Evolutionary conservation across 306 rosid species (phyloP), one percentile per base, ranked within the genome.

Genomic region (Neltuma alba): DNA sequence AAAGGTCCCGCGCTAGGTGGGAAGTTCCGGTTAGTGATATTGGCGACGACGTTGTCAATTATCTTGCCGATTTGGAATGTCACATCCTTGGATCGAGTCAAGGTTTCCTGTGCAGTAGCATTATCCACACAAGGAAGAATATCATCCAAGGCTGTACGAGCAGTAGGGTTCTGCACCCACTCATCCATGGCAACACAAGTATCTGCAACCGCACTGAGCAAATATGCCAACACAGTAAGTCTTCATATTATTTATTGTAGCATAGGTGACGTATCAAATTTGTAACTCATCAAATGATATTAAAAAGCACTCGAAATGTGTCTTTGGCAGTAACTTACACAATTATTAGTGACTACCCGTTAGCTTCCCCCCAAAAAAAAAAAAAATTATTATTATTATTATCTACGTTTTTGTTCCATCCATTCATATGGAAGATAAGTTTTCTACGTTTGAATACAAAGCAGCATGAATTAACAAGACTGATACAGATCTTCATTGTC

Each of bases 81-180:
- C 79, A 85, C 98, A 9, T 89, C 90, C 80, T 78, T 89, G 82
- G 88, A 86, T 58, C 83, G 83, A 33, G 62, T 9, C 84, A 91
- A 83, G 31, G 94, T 90, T 69, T 87, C 91, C 82, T 84, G 89
- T 16, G 96, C 98, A 28, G 92, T 87, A 52, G 93, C 90, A 41
- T 93, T 93, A 81, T 93, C 93, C 79, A 93, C 99, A 16, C 98
- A 93, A 0, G 99, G 98, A 36, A 95, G 92, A 47, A 95, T 76
- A 36, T 95, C 99, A 76, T 95, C 99, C 60, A 95, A 79, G 69
- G 99, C 92, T 63, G 99, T 95, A 70, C 86, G 88, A 13, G 88
- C 90, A 1, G 90, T 90, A 4, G 98, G 99, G 79, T 90, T 85
- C 84, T 78, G 89, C 60, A 91, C 90, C 99, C 99, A 95, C 50